A percentile compares a stretch with the other conserved stretches of the same genome.
Conservation (phyloP, 768 basidiomycete genomes). For the Phylloporus sp. region DNA sequence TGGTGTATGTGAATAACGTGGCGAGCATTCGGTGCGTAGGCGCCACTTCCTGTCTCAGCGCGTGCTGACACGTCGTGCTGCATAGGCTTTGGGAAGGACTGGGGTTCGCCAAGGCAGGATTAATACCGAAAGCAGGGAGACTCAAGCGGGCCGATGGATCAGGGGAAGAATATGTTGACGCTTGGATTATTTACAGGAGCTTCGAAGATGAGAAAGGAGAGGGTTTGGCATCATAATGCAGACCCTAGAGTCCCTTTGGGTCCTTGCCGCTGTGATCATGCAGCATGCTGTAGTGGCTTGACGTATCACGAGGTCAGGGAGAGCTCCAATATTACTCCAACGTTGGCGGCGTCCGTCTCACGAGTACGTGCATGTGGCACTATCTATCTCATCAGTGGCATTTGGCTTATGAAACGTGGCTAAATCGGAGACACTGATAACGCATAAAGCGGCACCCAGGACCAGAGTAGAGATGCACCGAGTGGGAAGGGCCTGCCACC, state of each 20-base stretch:
- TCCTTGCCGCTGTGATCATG: neutral
- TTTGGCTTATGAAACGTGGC: neutral
- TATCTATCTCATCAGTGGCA: constrained; percentile 11
- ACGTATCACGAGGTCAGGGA: neutral
- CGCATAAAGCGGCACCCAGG: neutral
- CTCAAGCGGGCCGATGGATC: constrained; percentile 61
- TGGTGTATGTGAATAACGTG: constrained; percentile 82
- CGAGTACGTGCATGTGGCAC: neutral
- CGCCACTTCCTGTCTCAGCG: neutral
- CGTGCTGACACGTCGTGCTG: neutral
- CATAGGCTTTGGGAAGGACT: constrained; percentile 78
- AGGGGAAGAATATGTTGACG: constrained; percentile 87
- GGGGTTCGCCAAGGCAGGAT: constrained; percentile 74
- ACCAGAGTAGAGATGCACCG: constrained; percentile 3
- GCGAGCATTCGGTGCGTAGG: constrained; percentile 61
- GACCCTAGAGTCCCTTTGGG: neutral
- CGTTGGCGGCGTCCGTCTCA: neutral
- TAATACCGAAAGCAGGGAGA: constrained; percentile 73
- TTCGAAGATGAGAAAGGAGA: constrained; percentile 42
- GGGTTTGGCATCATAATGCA: neutral
- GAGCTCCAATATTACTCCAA: neutral
- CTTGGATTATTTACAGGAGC: constrained; percentile 78
- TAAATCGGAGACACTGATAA: neutral
- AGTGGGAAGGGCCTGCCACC: neutral
- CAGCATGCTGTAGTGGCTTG: neutral